Evolutionary conservation across 2,329 filamentous ascomycete genomes (phyloP).

Genomic region (Teratosphaeria pseudoeucalypti): DNA sequence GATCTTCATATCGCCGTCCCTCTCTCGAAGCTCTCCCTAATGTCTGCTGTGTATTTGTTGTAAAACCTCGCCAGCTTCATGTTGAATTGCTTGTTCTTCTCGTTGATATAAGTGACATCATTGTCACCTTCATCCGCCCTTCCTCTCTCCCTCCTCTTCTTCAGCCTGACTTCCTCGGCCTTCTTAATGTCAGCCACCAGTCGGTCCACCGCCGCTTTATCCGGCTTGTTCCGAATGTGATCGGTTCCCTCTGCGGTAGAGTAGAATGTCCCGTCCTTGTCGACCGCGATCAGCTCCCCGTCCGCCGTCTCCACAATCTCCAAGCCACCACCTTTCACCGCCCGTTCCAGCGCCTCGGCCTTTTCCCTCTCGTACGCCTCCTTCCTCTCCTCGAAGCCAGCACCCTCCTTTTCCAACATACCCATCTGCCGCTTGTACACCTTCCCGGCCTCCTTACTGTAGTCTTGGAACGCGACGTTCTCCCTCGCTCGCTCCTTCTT

Average conservation of each 20-base stretch:
- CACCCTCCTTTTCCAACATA: constrained; percentile 50
- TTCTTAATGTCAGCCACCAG: constrained; percentile 77
- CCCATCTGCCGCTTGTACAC: constrained; percentile 86
- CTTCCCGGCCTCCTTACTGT: constrained; percentile 76
- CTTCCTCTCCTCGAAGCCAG: constrained; percentile 31
- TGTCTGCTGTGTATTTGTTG: constrained; percentile 96
- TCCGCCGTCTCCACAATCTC: constrained; percentile 94
- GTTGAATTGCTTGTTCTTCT: constrained; percentile 99
- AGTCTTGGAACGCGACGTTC: constrained; percentile 83
- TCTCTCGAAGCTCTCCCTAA: constrained; percentile 92
- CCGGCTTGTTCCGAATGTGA: constrained; percentile 76
- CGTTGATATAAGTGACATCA: constrained; percentile 98
- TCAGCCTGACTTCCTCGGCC: constrained; percentile 75
- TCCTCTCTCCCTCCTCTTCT: constrained; percentile 74
- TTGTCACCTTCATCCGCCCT: constrained; percentile 66
- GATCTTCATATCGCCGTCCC: constrained; percentile 73
- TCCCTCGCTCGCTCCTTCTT: constrained; percentile 76
- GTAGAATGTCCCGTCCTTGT: constrained; percentile 84
- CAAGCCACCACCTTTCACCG: constrained; percentile 71
- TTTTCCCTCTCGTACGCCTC: constrained; percentile 83
- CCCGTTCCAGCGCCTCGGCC: constrained; percentile 70
- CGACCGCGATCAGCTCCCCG: constrained; percentile 87
- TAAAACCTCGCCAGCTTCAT: constrained; percentile 93
- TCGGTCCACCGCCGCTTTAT: constrained; percentile 76
- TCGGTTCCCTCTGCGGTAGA: constrained; percentile 68